Percentiles rank a stretch among this genome's conserved stretches.
phyloP scores from a whole-genome alignment of 352 stramenopile genomes.

The Phytophthora sp. region DNA sequence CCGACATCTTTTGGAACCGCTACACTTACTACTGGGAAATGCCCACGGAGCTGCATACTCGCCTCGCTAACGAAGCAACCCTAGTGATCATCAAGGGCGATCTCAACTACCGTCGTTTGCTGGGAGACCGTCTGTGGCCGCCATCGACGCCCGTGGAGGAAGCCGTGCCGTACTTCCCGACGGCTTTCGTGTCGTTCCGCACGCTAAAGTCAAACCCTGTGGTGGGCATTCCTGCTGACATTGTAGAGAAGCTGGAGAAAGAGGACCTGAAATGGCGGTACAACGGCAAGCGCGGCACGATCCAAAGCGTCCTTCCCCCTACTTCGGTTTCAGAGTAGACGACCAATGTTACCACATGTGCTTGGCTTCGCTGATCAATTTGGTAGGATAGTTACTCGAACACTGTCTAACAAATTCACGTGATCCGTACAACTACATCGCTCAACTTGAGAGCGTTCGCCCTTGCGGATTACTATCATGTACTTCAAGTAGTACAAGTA shows the following conservation, averaged over 20 bases:
- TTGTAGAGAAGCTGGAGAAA: slow-evolving; percentile 50
- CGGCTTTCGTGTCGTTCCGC: slow-evolving; percentile 69
- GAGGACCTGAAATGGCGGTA: slow-evolving; percentile 68
- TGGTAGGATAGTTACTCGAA: too few relatives aligned
- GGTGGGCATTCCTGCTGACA: slow-evolving; percentile 52
- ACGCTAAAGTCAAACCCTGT: slow-evolving; percentile 79
- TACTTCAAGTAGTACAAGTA: too few relatives aligned
- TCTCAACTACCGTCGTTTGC: slow-evolving; percentile 96
- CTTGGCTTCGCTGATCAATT: too few relatives aligned
- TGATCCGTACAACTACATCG: too few relatives aligned
- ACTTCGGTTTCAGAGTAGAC: too few relatives aligned
- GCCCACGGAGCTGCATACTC: slow-evolving; percentile 37
- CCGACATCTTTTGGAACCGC: slow-evolving; percentile 70
- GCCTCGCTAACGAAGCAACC: slow-evolving; percentile 45
- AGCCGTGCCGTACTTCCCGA: slow-evolving; percentile 81
- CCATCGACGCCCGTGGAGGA: slow-evolving; percentile 83
- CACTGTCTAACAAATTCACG: too few relatives aligned
- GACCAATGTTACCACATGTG: too few relatives aligned
- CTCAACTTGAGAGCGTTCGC: too few relatives aligned
- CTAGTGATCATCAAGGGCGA: slow-evolving; percentile 97
- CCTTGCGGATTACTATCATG: too few relatives aligned
- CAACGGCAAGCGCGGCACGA: slow-evolving; percentile 76
- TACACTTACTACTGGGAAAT: slow-evolving; percentile 83
- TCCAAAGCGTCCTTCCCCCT: slow-evolving; percentile 74
- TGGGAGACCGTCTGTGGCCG: slow-evolving; percentile 94